These are phyloP conservation scores for Cladophialophora yegresii DNA, from an alignment of 2,329 filamentous ascomycete species.

Conservation along the genomic window DNA sequence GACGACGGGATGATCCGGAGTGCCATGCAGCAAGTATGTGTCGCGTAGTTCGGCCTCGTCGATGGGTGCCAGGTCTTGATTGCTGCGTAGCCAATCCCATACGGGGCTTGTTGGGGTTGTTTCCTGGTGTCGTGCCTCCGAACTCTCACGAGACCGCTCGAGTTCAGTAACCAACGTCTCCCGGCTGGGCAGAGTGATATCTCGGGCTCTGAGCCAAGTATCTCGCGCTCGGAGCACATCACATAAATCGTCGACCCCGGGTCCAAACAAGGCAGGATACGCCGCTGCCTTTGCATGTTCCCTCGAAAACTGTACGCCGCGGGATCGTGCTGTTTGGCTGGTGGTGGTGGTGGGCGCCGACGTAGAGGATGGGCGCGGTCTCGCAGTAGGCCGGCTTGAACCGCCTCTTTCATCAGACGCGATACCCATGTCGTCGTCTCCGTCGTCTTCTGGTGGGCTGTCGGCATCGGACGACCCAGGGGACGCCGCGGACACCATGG, in stretches of 20 bases:
- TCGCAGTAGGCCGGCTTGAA: neutral
- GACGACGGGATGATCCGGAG: slow-evolving; percentile 49
- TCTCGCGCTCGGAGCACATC: slow-evolving; percentile 53
- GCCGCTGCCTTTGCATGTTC: slow-evolving; percentile 49
- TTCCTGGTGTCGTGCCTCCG: no score
- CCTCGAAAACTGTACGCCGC: slow-evolving; percentile 44
- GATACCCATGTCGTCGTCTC: slow-evolving; percentile 9
- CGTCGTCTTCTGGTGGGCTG: slow-evolving; percentile 20
- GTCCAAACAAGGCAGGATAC: slow-evolving; percentile 55
- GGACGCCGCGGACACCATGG: slow-evolving; percentile 5
- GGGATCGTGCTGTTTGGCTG: slow-evolving; percentile 40
- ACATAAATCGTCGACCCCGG: slow-evolving; percentile 52
- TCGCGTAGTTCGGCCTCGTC: slow-evolving; percentile 10
- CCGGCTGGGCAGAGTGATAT: slow-evolving; percentile 56
- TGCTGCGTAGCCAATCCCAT: neutral
- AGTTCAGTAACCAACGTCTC: slow-evolving; percentile 37
- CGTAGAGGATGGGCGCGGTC: neutral
- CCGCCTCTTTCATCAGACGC: slow-evolving; percentile 14
- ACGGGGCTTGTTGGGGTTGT: neutral
- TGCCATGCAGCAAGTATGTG: slow-evolving; percentile 29
- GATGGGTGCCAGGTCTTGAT: slow-evolving; percentile 14
- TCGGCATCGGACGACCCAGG: slow-evolving; percentile 20
- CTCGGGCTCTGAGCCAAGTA: slow-evolving; percentile 50
- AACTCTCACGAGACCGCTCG: neutral
- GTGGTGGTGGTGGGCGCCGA: neutral